Conservation (phyloP, 148 eudicot species). For the Mesembryanthemum crystallinum region DNA sequence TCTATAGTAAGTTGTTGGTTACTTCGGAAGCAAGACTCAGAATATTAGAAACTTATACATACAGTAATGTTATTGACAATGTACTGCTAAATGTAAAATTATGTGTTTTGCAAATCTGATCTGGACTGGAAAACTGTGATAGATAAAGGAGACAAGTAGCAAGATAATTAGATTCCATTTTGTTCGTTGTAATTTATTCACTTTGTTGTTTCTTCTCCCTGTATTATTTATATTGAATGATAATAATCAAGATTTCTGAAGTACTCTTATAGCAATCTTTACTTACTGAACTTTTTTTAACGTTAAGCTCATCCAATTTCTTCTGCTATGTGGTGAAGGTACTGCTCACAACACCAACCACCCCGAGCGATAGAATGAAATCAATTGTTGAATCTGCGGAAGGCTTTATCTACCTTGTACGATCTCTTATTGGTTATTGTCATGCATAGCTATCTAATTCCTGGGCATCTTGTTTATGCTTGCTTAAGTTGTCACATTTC, state of each 20-base stretch:
- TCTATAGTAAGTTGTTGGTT: neutral
- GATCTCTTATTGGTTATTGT: constrained; percentile 24
- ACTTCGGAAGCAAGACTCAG: neutral
- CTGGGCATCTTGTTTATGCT: neutral
- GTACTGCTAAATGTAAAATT: neutral
- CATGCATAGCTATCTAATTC: neutral
- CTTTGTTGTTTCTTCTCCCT: neutral
- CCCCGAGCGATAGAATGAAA: constrained; percentile 79
- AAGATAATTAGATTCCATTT: neutral
- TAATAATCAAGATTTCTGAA: no score
- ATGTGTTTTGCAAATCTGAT: neutral
- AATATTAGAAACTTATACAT: neutral
- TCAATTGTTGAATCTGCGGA: constrained; percentile 84
- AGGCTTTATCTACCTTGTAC: constrained; percentile 92
- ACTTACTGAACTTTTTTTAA: neutral
- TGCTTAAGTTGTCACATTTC: neutral
- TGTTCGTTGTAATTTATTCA: neutral
- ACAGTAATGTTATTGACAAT: neutral
- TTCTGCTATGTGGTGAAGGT: constrained; percentile 47
- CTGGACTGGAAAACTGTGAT: neutral
- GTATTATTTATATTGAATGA: no score
- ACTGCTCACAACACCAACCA: constrained; percentile 87
- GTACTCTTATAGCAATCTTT: neutral
- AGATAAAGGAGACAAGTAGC: neutral
- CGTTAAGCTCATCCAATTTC: neutral